Evolutionary conservation across 140 eudicot genomes (phyloP).

Genomic region (Flaveria floridana): DNA sequence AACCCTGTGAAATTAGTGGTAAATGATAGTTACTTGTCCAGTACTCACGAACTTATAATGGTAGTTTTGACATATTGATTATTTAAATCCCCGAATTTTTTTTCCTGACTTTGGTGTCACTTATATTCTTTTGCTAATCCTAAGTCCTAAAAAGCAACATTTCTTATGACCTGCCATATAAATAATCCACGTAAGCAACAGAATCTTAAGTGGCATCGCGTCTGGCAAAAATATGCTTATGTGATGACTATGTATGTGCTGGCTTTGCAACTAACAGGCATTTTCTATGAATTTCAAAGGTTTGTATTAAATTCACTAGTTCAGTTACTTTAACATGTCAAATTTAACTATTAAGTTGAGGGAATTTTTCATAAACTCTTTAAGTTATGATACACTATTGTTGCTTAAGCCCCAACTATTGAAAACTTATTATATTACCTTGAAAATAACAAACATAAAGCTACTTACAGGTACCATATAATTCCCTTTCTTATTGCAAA

Average conservation of each 20-base stretch:
- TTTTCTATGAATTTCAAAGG: not conserved
- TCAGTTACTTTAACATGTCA: not conserved
- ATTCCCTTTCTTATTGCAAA: slow-evolving; percentile 97
- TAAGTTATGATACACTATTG: slow-evolving; percentile 9
- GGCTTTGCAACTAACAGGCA: not conserved
- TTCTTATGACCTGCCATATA: not conserved
- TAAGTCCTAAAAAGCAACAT: not conserved
- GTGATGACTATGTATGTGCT: not conserved
- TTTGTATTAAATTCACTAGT: not conserved
- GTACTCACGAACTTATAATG: not conserved
- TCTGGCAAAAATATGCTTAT: not conserved
- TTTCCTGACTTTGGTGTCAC: not conserved
- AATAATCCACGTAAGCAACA: not conserved
- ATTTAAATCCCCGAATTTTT: not conserved
- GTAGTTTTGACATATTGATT: not conserved
- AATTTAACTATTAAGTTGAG: not conserved
- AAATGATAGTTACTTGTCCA: not conserved
- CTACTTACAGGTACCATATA: slow-evolving; percentile 68
- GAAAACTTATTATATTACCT: slow-evolving; percentile 3
- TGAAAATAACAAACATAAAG: slow-evolving; percentile 7
- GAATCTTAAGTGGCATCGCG: not conserved
- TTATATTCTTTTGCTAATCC: not conserved
- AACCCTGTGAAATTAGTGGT: not conserved
- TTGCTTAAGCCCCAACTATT: not conserved
- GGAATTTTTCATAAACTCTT: not conserved